Evolutionary conservation across 2,329 filamentous ascomycete genomes (phyloP).

Genomic region (Aspergillus japonicus): DNA sequence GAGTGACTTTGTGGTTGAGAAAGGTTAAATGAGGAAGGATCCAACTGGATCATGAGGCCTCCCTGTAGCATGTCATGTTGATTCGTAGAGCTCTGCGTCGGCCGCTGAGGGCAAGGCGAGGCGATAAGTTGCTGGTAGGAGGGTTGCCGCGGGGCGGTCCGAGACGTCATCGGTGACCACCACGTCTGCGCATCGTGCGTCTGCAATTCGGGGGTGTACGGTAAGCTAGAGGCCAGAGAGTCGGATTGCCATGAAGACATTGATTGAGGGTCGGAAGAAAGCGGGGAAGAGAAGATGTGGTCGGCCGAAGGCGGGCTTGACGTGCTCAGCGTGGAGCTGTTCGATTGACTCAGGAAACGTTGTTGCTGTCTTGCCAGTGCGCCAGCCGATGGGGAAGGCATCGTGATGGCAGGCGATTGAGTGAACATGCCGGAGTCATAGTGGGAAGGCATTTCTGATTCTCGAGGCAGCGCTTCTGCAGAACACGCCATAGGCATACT

Average conservation of each 20-base stretch:
- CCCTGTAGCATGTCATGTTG: slow-evolving; percentile 39
- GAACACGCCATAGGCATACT: slow-evolving; percentile 35
- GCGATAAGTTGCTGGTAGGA: slow-evolving; percentile 37
- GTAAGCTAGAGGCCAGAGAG: slow-evolving; percentile 36
- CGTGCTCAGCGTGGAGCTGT: slow-evolving; percentile 30
- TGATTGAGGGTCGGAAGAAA: slow-evolving; percentile 40
- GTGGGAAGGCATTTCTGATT: slow-evolving; percentile 33
- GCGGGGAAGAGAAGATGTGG: slow-evolving; percentile 40
- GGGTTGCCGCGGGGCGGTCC: slow-evolving; percentile 35
- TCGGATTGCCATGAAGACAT: slow-evolving; percentile 45
- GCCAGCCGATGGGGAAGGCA: slow-evolving; percentile 33
- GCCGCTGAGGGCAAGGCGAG: slow-evolving; percentile 36
- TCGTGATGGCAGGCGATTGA: slow-evolving; percentile 34
- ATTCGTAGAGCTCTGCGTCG: slow-evolving; percentile 27
- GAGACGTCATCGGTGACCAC: slow-evolving; percentile 42
- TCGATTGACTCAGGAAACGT: slow-evolving; percentile 33
- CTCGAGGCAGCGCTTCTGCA: slow-evolving; percentile 32
- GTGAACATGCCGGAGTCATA: slow-evolving; percentile 36
- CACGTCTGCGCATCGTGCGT: slow-evolving; percentile 38
- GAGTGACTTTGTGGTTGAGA: slow-evolving; percentile 26
- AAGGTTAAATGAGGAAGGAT: slow-evolving; percentile 37
- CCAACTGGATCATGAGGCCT: slow-evolving; percentile 42
- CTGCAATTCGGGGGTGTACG: slow-evolving; percentile 43
- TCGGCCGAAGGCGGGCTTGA: slow-evolving; percentile 39
- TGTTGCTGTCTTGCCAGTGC: slow-evolving; percentile 33